Base-by-base conservation (phyloP, 2,329 filamentous ascomycete species). In the Botrytis fabae region DNA sequence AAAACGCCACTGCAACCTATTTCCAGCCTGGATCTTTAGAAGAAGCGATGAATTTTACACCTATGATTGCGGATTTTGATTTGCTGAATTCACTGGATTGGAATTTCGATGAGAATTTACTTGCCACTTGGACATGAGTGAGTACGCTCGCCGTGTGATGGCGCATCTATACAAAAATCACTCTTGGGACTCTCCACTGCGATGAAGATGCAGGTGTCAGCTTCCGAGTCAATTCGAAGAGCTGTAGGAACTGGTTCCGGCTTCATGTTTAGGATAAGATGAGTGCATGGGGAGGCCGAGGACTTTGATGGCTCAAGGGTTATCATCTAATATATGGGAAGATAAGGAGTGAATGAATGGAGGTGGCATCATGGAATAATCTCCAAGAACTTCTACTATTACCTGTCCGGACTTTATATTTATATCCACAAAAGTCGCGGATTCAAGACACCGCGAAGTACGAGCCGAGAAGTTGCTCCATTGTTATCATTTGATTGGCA, bases 41-140 rank as follows among this genome's bases (percentile, higher is more conserved):
- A n/a, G 70, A 73, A 44, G 42, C 60, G 16, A 65, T 61, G 38
- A 73, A 59, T 20, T 71, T 74, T 14, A 54, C 72, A 12, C 71
- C 65, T 40, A 64, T 68, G 48, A 61, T 74, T 57, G 73, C 74
- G 1, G 71, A 74, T 57, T 73, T 76, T 18, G 75, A 77, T 42
- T 54, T 76, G 9, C 74, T 75, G 14, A 73, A 73, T 74, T 74
- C 75, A 5, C 59, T 76, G 68, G 74, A 76, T 70, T 77, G 75
- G 76, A 73, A 72, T 40, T 69, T 76, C 32, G 73, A 74, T 64
- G 73, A 74, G 4, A 73, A 73, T 32, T 38, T 70, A 28, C 42
- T 70, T 7, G 40, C 28, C 5, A 54, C 51, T 51, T 73, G 71
- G 71, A 54, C 57, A 35, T 73, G 57, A 71, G 54, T 25, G 8